Evolutionary conservation across 345 rosid species (phyloP).

Genomic region (Leavenworthia alabamica): DNA sequence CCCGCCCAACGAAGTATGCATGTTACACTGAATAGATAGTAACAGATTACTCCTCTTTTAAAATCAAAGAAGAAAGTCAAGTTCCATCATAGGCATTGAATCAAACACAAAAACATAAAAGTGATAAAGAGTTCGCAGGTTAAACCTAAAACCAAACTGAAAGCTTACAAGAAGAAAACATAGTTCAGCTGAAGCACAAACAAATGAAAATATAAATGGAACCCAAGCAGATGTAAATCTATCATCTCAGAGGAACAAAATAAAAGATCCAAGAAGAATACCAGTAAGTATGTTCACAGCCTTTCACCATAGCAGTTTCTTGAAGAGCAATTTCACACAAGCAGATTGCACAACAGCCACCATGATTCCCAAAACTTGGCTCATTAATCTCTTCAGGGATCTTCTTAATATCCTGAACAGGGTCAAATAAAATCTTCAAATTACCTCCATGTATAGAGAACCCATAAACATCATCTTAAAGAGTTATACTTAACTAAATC

Average conservation of each 20-base stretch:
- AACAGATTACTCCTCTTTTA: slow-evolving; percentile 10
- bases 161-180: background rate
- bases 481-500: background rate
- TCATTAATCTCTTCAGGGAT: slow-evolving; percentile 28
- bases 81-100: background rate
- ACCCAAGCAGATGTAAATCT: background rate
- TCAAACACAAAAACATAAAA: background rate
- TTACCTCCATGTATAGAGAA: background rate
- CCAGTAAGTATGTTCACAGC: slow-evolving; percentile 98
- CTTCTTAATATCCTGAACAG: slow-evolving; percentile 39
- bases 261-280: slow-evolving; percentile 23
- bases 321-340: slow-evolving; percentile 63
- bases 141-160: background rate
- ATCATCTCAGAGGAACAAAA: background rate
- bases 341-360: slow-evolving; percentile 81
- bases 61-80: slow-evolving; percentile 3
- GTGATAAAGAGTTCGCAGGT: background rate
- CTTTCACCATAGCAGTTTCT: slow-evolving; percentile 87
- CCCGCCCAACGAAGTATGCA: slow-evolving; percentile 94
- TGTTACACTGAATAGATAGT: slow-evolving; percentile 49
- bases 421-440: background rate
- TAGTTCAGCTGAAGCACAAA: background rate
- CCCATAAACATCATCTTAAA: background rate
- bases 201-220: background rate
- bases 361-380: slow-evolving; percentile 48